Evolutionary conservation across 169 alveolate genomes (phyloP), one percentile per base, ranked within the genome.

Genomic region (Eimeria maxima): DNA sequence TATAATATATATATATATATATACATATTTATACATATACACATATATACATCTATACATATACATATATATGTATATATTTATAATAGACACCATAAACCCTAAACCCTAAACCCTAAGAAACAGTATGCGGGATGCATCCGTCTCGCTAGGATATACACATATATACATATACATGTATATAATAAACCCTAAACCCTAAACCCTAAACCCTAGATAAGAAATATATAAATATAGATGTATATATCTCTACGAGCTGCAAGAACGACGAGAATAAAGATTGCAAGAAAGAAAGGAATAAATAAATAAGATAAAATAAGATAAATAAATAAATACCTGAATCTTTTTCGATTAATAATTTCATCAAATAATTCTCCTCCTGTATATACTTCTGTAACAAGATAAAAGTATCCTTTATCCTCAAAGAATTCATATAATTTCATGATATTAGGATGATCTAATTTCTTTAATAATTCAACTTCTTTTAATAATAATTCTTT

Each of bases 341-440:
- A 98, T 94, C 99, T 96, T 80, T 97, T 97, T 65, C 99, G 96
- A 89, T 98, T 98, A 90, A 98, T 98, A 50, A 99, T 99, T 88
- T 98, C 98, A 96, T 99, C 99, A 97, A 98, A 99, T 69, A 99
- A 97, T 96, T 99, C 99, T 10, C 99, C 99, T 16, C 99, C 99
- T 11, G 99, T 97, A 97, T 98, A 98, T 29, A 98, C 98, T 97
- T 99, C 99, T 33, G 98, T 97, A 42, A 98, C 99, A 65, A 98
- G 96, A 90, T 98, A 98, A 97, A 96, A 98, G 97, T 98, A 98
- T 91, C 97, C 97, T 67, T 97, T 97, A 89, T 98, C 99, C 88
- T 98, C 99, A 96, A 97, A 98, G 95, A 98, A 97, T 95, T 98
- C 99, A 95, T 96, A 98, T 27, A 98, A 95, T 95, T 98, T 98